Evolutionary conservation across 78 protist genomes (phyloP).

Genomic region (Pigoraptor vietnamica): DNA sequence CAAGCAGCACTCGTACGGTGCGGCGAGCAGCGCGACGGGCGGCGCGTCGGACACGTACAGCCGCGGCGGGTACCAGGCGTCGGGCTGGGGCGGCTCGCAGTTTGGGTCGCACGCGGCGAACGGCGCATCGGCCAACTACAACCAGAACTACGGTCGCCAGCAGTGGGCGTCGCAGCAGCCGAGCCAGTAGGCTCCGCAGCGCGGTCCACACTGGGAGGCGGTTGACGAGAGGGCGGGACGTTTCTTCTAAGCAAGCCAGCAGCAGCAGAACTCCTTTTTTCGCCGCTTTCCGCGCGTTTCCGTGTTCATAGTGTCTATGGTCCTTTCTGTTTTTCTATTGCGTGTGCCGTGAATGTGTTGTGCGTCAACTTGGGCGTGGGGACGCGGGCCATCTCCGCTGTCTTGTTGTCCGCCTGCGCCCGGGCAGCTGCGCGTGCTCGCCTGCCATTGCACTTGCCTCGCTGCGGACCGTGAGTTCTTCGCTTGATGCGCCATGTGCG

Average conservation of each 20-base stretch:
- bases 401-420: too few relatives aligned
- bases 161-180: neutral
- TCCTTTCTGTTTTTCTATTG: neutral
- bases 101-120: neutral
- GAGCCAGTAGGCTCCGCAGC: neutral
- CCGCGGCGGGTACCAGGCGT: neutral
- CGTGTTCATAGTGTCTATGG: neutral
- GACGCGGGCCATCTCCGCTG: too few relatives aligned
- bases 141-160: neutral
- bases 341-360: neutral
- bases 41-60: neutral
- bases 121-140: neutral
- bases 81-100: neutral
- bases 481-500: too few relatives aligned
- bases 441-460: neutral
- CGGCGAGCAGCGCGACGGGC: neutral
- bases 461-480: too few relatives aligned
- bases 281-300: neutral
- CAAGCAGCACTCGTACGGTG: neutral
- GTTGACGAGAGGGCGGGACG: neutral
- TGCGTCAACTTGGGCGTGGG: too few relatives aligned
- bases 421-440: neutral
- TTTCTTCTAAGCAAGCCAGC: neutral
- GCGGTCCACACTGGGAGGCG: neutral
- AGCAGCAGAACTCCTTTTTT: neutral